These are phyloP conservation scores for Aspergillus jensenii DNA, from an alignment of 2,329 filamentous ascomycete genomes.

Conservation along the genomic window DNA sequence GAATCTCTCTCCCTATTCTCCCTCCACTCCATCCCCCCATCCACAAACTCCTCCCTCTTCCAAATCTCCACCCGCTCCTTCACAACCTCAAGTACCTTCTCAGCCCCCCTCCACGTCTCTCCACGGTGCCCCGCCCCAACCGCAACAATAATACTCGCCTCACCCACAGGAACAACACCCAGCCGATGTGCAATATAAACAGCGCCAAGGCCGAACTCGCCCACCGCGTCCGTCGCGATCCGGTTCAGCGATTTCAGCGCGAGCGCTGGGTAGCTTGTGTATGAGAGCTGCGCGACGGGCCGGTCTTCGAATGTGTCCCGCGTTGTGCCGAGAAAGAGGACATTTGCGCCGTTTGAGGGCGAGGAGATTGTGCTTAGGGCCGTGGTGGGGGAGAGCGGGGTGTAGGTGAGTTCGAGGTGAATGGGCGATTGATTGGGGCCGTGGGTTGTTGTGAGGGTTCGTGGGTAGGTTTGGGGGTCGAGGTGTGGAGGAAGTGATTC, in stretches of 20 bases:
- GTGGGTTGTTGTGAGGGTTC: constrained; percentile 28
- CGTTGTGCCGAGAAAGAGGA: constrained; percentile 49
- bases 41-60: constrained; percentile 86
- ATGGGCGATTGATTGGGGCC: constrained; percentile 29
- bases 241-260: constrained; percentile 40
- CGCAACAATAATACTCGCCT: constrained; percentile 89
- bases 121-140: constrained; percentile 80
- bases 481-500: constrained; percentile 29
- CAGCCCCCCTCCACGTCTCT: constrained; percentile 82
- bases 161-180: constrained; percentile 81
- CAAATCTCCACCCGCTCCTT: constrained; percentile 91
- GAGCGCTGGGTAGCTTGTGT: constrained; percentile 44
- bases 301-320: constrained; percentile 44
- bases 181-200: constrained; percentile 83
- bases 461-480: constrained; percentile 43
- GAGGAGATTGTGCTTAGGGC: constrained; percentile 40
- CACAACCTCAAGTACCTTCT: constrained; percentile 83
- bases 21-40: constrained; percentile 75
- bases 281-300: constrained; percentile 45
- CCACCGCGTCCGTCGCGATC: constrained; percentile 49
- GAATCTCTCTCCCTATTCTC: constrained; percentile 75
- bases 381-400: constrained; percentile 35
- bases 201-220: constrained; percentile 63
- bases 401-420: constrained; percentile 44
- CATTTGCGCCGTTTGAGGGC: constrained; percentile 44